These are phyloP conservation scores for Fusarium zealandicum DNA, from an alignment of 2,329 filamentous ascomycete species.

Conservation along the genomic window DNA sequence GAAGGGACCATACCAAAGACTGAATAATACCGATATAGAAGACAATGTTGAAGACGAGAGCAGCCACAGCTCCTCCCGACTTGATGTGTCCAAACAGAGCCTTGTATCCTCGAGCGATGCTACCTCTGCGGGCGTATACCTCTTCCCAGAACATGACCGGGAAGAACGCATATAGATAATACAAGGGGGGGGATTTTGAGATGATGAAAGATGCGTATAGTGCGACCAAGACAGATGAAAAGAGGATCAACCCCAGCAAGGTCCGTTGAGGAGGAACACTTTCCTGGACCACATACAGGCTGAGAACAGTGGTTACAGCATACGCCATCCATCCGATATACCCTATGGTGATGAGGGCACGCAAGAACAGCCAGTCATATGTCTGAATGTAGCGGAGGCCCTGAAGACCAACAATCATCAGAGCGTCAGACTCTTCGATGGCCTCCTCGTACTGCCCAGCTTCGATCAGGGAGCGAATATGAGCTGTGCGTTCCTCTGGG, in stretches of 20 bases:
- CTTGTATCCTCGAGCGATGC: conserved; percentile 70
- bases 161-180: conserved; percentile 92
- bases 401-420: conserved; percentile 79
- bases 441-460: conserved; percentile 74
- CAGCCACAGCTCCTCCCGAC: conserved; percentile 62
- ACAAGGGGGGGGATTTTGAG: conserved; percentile 80
- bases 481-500: conserved; percentile 70
- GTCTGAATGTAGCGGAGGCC: conserved; percentile 95
- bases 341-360: conserved; percentile 85
- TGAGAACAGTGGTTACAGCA: conserved; percentile 85
- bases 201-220: conserved; percentile 82
- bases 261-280: conserved; percentile 70
- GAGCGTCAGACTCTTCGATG: conserved; percentile 76
- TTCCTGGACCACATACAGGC: conserved; percentile 83
- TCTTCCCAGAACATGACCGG: conserved; percentile 97
- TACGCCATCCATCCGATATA: conserved; percentile 97
- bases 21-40: conserved; percentile 79
- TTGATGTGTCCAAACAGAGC: conserved; percentile 74
- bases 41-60: conserved; percentile 68
- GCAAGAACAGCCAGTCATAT: conserved; percentile 96
- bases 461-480: conserved; percentile 73
- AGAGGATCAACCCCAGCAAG: conserved; percentile 65
- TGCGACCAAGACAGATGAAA: conserved; percentile 76
- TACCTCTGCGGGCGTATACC: conserved; percentile 78
- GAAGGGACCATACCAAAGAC: conserved; percentile 68